Conservation (phyloP, 2,329 filamentous ascomycete species). For the Aureobasidium namibiae region DNA sequence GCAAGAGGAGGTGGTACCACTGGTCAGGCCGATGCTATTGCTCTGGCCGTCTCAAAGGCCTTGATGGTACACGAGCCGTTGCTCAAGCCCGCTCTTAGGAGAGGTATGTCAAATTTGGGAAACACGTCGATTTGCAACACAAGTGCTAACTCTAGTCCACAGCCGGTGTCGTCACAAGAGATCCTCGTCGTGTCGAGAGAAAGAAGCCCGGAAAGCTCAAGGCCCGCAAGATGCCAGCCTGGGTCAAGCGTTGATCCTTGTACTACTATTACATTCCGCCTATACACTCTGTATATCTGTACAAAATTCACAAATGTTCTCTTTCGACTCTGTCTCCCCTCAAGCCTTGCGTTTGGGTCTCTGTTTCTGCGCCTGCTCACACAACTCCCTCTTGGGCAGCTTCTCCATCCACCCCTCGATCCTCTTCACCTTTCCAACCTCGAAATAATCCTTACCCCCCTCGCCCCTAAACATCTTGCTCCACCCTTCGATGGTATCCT, state of each 20-base stretch:
- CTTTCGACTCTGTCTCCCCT: neutral
- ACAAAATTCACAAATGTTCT: constrained; percentile 2
- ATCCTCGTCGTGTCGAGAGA: constrained; percentile 86
- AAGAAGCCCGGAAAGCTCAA: constrained; percentile 97
- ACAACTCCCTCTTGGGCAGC: constrained; percentile 55
- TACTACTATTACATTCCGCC: neutral
- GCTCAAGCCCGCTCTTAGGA: constrained; percentile 76
- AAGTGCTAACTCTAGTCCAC: constrained; percentile 35
- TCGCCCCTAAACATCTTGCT: constrained; percentile 62
- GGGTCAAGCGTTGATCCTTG: constrained; percentile 68
- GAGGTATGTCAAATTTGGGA: constrained; percentile 56
- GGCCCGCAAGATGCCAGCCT: constrained; percentile 94
- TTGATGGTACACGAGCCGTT: constrained; percentile 85
- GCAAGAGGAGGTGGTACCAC: constrained; percentile 84
- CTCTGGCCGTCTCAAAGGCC: constrained; percentile 80
- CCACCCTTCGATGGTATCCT: constrained; percentile 69
- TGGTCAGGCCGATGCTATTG: constrained; percentile 90
- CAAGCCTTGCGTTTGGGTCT: constrained; percentile 42
- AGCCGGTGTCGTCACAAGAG: constrained; percentile 91
- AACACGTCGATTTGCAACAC: constrained; percentile 10
- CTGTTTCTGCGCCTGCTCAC: constrained; percentile 59
- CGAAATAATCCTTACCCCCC: constrained; percentile 67
- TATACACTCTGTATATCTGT: constrained; percentile 9
- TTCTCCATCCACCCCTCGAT: constrained; percentile 54
- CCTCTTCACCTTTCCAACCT: constrained; percentile 64